phyloP scores from a whole-genome alignment of 139 green algal genomes.

The Nannochloris sp. region DNA sequence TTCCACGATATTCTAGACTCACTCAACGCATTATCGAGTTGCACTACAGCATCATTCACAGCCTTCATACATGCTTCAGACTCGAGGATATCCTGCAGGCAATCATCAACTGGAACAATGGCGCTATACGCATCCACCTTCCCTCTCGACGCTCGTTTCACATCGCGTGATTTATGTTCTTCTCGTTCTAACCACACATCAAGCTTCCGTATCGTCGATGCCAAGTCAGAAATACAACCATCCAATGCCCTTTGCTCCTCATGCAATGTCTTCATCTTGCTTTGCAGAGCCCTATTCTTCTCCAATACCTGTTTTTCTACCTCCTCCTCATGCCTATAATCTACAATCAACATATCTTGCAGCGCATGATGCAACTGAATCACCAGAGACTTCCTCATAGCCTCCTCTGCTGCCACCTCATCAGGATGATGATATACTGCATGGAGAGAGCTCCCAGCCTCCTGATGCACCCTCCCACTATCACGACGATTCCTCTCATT shows the following conservation, averaged over 20 bases:
- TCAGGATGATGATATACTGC: not conserved
- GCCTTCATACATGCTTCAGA: not conserved
- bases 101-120: slow-evolving; percentile 5
- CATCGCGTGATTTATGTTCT: not conserved
- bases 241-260: not conserved
- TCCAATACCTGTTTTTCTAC: not conserved
- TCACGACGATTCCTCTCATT: too few relatives aligned
- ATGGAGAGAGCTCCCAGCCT: not conserved
- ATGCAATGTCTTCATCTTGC: not conserved
- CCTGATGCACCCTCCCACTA: not conserved
- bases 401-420: not conserved
- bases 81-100: not conserved
- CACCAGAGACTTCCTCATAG: not conserved
- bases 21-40: slow-evolving; percentile 1
- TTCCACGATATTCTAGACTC: slow-evolving; percentile 1
- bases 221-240: not conserved
- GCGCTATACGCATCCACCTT: slow-evolving; percentile 2
- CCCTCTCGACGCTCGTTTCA: not conserved
- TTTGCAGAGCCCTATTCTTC: not conserved
- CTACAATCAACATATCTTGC: not conserved
- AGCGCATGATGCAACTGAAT: not conserved
- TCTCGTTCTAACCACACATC: slow-evolving; percentile 7
- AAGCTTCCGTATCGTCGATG: not conserved
- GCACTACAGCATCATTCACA: slow-evolving; percentile 2
- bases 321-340: not conserved